These are phyloP conservation scores for Microsporum ferrugineum DNA, from an alignment of 2,329 filamentous ascomycete species.

Conservation along the genomic window DNA sequence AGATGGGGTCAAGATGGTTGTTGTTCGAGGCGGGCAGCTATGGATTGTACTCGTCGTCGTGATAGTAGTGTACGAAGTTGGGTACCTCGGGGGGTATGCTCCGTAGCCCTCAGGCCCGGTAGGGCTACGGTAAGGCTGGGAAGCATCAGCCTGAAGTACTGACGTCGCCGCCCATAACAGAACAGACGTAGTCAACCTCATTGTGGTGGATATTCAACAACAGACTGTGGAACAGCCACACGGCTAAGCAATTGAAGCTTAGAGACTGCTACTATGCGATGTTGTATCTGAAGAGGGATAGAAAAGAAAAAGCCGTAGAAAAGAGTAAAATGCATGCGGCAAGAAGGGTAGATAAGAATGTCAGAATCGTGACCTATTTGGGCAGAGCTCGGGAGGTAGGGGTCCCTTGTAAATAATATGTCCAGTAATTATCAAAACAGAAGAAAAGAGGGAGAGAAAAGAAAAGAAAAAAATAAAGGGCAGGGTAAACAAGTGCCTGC, in stretches of 20 bases:
- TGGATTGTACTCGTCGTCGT: not conserved
- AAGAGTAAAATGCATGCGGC: not conserved
- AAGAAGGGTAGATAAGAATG: not conserved
- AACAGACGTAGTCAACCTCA: slow-evolving; percentile 5
- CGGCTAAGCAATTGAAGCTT: not conserved
- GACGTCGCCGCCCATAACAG: slow-evolving; percentile 20
- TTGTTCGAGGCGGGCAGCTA: not conserved
- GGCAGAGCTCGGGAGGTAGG: not conserved
- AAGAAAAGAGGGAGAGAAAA: not conserved
- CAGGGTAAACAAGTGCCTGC: not conserved
- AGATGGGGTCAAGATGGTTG: not conserved
- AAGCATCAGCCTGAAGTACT: slow-evolving; percentile 12
- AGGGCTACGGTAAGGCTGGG: slow-evolving; percentile 14
- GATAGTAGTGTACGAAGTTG: not conserved
- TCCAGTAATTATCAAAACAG: not conserved
- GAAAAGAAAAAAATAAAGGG: not conserved
- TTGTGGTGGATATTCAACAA: not conserved
- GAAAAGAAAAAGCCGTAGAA: not conserved
- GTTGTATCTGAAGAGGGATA: not conserved
- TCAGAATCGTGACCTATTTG: not conserved
- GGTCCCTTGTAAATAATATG: not conserved
- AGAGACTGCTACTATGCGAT: not conserved
- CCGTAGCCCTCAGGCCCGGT: not conserved
- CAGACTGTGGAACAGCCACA: not conserved
- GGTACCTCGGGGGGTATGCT: not conserved